Percentiles rank a stretch among this genome's conserved stretches.
phyloP scores from a whole-genome alignment of 2,329 filamentous ascomycete genomes.

The Penicillium sp. region DNA sequence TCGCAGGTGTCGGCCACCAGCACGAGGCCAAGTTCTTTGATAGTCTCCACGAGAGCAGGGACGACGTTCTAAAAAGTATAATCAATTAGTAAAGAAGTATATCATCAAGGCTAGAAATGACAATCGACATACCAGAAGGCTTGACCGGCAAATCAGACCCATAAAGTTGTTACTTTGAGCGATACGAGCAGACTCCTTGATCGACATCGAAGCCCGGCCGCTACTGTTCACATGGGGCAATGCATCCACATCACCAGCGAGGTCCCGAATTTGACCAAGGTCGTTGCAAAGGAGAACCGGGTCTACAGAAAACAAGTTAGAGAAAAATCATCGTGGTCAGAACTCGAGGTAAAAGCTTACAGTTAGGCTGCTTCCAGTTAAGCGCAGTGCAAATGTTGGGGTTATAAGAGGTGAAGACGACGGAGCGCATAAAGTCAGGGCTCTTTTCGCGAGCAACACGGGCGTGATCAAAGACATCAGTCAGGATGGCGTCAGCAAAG shows the following conservation, averaged over 20 bases:
- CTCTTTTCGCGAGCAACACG: slow-evolving; percentile 68
- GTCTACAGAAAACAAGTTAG: slow-evolving; percentile 54
- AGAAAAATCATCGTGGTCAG: neutral
- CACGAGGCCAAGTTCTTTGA: slow-evolving; percentile 92
- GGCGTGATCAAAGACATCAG: slow-evolving; percentile 89
- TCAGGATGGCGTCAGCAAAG: slow-evolving; percentile 83
- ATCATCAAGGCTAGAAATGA: neutral
- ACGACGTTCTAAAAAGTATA: slow-evolving; percentile 76
- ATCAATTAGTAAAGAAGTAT: slow-evolving; percentile 24
- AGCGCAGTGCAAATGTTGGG: slow-evolving; percentile 86
- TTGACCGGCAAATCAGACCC: slow-evolving; percentile 89
- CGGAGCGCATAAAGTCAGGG: slow-evolving; percentile 77
- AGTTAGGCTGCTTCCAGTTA: slow-evolving; percentile 99
- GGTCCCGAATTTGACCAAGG: slow-evolving; percentile 64
- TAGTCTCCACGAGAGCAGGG: slow-evolving; percentile 86
- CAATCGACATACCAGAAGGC: slow-evolving; percentile 72
- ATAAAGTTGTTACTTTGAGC: slow-evolving; percentile 98
- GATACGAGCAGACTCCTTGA: slow-evolving; percentile 93
- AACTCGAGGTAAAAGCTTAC: slow-evolving; percentile 51
- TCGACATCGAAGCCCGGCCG: slow-evolving; percentile 77
- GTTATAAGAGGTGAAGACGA: slow-evolving; percentile 95
- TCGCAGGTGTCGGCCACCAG: slow-evolving; percentile 86
- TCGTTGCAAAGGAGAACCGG: slow-evolving; percentile 96
- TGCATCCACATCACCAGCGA: slow-evolving; percentile 44
- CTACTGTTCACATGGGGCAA: slow-evolving; percentile 61